phyloP scores from a whole-genome alignment of 257 asterid species.

The Jaltomata sinuosa region DNA sequence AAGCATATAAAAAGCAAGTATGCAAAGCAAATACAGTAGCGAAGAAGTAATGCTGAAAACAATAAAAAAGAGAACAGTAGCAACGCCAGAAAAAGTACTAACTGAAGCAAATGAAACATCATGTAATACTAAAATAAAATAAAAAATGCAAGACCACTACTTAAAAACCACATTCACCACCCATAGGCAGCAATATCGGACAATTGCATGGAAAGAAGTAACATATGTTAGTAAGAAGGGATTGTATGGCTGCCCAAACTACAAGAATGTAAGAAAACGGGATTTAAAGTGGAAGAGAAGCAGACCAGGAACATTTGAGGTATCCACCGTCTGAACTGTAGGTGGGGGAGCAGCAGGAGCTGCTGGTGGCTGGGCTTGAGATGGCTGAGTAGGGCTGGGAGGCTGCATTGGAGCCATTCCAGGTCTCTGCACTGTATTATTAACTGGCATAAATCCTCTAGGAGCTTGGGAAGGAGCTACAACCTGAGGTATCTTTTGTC shows the following conservation, averaged over 20 bases:
- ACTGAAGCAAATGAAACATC: neutral
- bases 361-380: constrained; percentile 49
- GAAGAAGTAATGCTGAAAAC: neutral
- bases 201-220: neutral
- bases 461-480: constrained; percentile 46
- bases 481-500: constrained; percentile 55
- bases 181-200: neutral
- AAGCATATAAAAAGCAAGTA: neutral
- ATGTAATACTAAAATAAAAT: neutral
- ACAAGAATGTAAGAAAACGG: neutral
- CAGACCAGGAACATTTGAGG: constrained; percentile 90
- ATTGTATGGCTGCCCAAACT: neutral
- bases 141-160: neutral
- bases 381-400: constrained; percentile 55
- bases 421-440: constrained; percentile 59
- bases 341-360: constrained; percentile 93
- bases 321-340: constrained; percentile 91
- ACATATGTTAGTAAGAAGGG: neutral
- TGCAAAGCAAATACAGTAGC: neutral
- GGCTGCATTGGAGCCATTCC: constrained; percentile 65
- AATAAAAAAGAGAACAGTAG: neutral
- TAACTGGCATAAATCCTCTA: constrained; percentile 62
- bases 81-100: neutral
- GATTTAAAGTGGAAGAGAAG: constrained; percentile 4
- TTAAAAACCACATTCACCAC: neutral